A percentile compares a stretch with the other conserved stretches of the same genome.
Conservation (phyloP, 768 basidiomycete species). For the Termitomyces titanicus region DNA sequence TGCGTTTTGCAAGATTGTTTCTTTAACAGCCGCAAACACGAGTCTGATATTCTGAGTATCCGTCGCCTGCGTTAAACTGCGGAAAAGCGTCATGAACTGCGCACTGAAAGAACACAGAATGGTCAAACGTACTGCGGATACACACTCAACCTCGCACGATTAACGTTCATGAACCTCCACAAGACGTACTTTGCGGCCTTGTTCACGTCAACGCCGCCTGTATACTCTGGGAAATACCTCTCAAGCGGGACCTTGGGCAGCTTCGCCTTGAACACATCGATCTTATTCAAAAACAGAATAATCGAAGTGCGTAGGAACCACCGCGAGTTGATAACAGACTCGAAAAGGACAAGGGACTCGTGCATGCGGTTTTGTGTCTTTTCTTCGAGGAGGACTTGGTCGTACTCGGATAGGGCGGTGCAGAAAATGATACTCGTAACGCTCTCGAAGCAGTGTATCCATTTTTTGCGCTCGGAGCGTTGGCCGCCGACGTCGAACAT, state of each 20-base stretch:
- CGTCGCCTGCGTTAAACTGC: conserved; percentile 17
- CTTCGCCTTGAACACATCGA: conserved; percentile 90
- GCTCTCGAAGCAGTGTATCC: conserved; percentile 51
- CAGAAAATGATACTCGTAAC: conserved; percentile 62
- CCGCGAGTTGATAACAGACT: conserved; percentile 81
- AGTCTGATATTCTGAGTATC: conserved; percentile 16
- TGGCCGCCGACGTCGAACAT: conserved; percentile 84
- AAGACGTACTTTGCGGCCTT: conserved; percentile 94
- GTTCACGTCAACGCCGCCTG: conserved; percentile 86
- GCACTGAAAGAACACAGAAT: neutral
- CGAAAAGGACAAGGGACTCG: conserved; percentile 87
- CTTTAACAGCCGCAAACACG: conserved; percentile 16
- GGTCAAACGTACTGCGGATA: conserved; percentile 89
- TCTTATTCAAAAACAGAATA: conserved; percentile 92
- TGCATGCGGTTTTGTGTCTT: conserved; percentile 88
- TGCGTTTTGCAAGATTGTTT: conserved; percentile 16
- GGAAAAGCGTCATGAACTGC: neutral
- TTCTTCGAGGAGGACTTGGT: conserved; percentile 69
- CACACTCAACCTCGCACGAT: conserved; percentile 80
- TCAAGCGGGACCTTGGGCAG: conserved; percentile 77
- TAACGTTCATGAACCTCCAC: conserved; percentile 94
- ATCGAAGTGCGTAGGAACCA: conserved; percentile 94
- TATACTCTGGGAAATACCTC: conserved; percentile 83
- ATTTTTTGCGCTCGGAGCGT: conserved; percentile 79
- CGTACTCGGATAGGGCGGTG: conserved; percentile 68